A percentile compares a stretch with the other conserved stretches of the same genome.
These are phyloP conservation scores for Penicillium paxilli DNA, from an alignment of 495 filamentous ascomycete genomes.

Conservation along the genomic window DNA sequence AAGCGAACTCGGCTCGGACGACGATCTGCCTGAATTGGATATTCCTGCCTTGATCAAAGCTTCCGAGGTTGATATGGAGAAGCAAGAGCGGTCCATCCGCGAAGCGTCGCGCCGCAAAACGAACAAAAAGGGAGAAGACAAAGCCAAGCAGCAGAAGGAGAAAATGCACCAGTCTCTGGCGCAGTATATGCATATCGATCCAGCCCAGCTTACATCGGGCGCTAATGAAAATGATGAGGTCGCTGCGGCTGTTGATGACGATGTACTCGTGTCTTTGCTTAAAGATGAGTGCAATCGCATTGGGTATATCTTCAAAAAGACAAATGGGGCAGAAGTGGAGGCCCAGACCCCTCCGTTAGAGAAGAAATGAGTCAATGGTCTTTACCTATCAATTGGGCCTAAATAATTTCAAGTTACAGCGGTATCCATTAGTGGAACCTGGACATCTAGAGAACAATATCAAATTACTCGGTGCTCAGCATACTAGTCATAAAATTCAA, in stretches of 20 bases:
- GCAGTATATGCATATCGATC: slow-evolving; percentile 67
- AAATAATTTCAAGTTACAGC: not conserved
- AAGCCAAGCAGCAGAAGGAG: slow-evolving; percentile 29
- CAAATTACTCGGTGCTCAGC: not conserved
- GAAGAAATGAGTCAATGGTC: not conserved
- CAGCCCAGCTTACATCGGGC: slow-evolving; percentile 34
- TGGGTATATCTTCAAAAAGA: slow-evolving; percentile 70
- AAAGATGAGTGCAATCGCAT: slow-evolving; percentile 60
- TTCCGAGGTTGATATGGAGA: slow-evolving; percentile 61
- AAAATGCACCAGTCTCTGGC: slow-evolving; percentile 62
- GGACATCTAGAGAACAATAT: not conserved
- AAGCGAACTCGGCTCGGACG: slow-evolving; percentile 26
- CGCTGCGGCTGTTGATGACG: slow-evolving; percentile 53
- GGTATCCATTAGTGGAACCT: not conserved
- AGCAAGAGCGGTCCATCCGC: slow-evolving; percentile 53
- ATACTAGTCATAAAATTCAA: too few species aligned
- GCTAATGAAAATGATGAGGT: slow-evolving; percentile 31
- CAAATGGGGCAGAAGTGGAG: slow-evolving; percentile 28
- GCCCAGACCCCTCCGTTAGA: not conserved
- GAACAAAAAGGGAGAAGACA: slow-evolving; percentile 6
- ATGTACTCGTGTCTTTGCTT: slow-evolving; percentile 59
- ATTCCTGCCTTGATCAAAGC: slow-evolving; percentile 52
- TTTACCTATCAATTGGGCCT: not conserved
- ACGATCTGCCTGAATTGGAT: slow-evolving; percentile 28
- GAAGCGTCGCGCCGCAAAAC: slow-evolving; percentile 23